Evolutionary conservation across 371 early-diverging fungal genomes (phyloP), one percentile per base, ranked within the genome.

Genomic region (Paramicrosporidium saccamoebae): DNA sequence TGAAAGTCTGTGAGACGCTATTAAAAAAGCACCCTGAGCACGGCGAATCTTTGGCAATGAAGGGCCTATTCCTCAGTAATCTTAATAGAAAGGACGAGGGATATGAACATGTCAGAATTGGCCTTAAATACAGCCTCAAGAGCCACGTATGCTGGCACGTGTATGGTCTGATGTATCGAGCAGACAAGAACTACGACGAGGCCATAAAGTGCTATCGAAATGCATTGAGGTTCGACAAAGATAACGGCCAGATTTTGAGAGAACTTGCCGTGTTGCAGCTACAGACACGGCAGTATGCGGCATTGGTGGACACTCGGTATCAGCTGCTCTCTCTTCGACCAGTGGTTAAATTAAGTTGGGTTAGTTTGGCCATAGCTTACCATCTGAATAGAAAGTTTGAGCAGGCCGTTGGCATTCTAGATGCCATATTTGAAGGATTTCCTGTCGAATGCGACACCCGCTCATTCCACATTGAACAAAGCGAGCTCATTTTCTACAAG

Each of bases 131-230:
- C 27, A 72, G 73, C 32, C 37, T 78, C 22, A 62, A 47, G 17
- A 72, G 69, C 38, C 69, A 65, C 42, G 64, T 78, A 30, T 73
- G 84, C 41, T 92, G 94, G 94, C 90, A 92, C 35, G 75, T 88
- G 6, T 74, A 59, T 34, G 94, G 94, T 14, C 44, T 92, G 17
- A 39, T 81, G 30, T 54, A 84, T 33, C 66, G 88, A 18, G 52
- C 55, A 10, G 88, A 86, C 40, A 68, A 65, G 40, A 79, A 88
- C 40, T 86, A 77, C 36, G 72, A 58, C 22, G 81, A 88, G 42
- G 81, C 86, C 1, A 46, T 68, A 20, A 75, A 71, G 41, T 78
- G 84, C 38, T 92, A 84, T 42, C 46, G 55, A 5, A 55, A 74
- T 21, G 78, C 94, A 7, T 48, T 82, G 20, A 71, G 61, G 31